Evolutionary conservation across 2,329 filamentous ascomycete genomes (phyloP).

Genomic region (Acephala macrosclerotiorum): DNA sequence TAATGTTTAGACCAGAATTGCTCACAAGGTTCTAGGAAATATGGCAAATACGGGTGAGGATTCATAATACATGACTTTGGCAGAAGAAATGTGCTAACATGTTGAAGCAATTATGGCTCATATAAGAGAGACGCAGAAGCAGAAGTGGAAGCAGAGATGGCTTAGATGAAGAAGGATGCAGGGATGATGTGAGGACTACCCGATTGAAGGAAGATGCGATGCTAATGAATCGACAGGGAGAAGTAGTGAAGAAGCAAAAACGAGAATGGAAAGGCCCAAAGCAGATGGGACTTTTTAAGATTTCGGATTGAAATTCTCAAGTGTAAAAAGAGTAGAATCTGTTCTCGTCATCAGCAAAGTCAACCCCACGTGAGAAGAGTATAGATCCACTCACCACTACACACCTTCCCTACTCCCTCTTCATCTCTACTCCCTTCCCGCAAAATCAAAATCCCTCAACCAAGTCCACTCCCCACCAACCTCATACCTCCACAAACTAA

Average conservation of each 20-base stretch:
- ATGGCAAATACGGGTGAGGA: slow-evolving; percentile 8
- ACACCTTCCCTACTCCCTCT: too few relatives aligned
- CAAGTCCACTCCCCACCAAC: slow-evolving; percentile 21
- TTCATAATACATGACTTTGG: neutral
- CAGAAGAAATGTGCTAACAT: neutral
- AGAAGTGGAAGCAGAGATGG: neutral
- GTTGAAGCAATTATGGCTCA: neutral
- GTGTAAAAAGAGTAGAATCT: too few relatives aligned
- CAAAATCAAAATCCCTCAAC: slow-evolving; percentile 16
- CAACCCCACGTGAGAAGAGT: neutral
- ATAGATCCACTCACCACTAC: neutral
- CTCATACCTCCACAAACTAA: slow-evolving; percentile 24
- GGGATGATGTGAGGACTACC: neutral
- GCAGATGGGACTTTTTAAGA: too few relatives aligned
- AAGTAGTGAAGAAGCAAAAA: too few relatives aligned
- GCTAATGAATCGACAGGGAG: too few relatives aligned
- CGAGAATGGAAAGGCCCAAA: too few relatives aligned
- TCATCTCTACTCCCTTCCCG: neutral
- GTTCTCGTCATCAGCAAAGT: neutral
- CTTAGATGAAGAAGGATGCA: neutral
- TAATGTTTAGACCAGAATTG: neutral
- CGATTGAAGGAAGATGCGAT: neutral
- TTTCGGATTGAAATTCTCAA: too few relatives aligned
- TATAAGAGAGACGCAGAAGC: slow-evolving; percentile 7
- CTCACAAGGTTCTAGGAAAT: neutral